These are phyloP conservation scores for Aspergillus pseudotamarii DNA, from an alignment of 2,329 filamentous ascomycete genomes.

Conservation along the genomic window DNA sequence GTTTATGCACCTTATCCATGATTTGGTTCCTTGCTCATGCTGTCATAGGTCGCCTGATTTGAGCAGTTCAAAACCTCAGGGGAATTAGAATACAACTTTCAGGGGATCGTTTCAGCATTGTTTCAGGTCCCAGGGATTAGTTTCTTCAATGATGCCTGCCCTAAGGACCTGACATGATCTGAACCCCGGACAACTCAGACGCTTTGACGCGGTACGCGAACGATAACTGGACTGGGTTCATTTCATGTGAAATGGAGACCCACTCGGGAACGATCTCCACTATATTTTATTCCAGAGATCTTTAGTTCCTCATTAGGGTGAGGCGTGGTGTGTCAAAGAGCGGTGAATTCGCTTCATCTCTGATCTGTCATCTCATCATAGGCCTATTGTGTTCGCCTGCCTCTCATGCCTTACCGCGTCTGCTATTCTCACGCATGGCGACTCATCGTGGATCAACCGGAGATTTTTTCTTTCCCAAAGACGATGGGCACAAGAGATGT, in stretches of 20 bases:
- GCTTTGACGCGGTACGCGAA: constrained; percentile 3
- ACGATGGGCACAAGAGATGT: background rate
- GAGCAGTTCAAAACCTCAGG: too few species aligned
- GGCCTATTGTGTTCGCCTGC: constrained; percentile 8
- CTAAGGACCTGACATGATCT: background rate
- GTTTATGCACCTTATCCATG: constrained; percentile 1
- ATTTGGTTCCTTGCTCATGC: background rate
- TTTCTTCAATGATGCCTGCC: constrained; percentile 1
- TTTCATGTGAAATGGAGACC: constrained; percentile 1
- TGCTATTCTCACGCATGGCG: constrained; percentile 3
- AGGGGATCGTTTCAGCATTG: background rate
- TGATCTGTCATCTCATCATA: constrained; percentile 15
- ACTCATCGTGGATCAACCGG: constrained; percentile 9
- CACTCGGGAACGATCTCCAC: background rate
- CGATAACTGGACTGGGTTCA: background rate
- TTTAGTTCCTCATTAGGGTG: background rate
- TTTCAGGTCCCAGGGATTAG: background rate
- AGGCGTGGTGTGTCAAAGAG: constrained; percentile 8
- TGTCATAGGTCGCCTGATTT: background rate
- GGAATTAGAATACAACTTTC: background rate
- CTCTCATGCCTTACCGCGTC: background rate
- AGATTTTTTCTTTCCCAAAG: constrained; percentile 5
- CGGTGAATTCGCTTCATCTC: constrained; percentile 12
- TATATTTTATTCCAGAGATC: background rate
- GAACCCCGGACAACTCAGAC: background rate